phyloP scores from a whole-genome alignment of 2,329 filamentous ascomycete genomes.

The Fusarium sp. region DNA sequence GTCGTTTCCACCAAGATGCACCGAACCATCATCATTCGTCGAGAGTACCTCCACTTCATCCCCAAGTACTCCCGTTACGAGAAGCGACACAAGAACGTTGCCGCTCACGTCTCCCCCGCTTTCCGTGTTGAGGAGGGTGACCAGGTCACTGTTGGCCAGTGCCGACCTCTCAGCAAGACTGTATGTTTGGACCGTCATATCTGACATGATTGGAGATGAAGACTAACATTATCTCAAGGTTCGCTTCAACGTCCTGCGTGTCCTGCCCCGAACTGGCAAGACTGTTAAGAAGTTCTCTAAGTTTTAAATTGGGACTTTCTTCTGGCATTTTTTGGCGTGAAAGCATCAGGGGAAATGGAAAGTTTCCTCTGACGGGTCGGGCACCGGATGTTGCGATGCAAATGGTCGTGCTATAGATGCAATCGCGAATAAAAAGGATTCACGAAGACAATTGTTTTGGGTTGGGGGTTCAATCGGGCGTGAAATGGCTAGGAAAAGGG shows the following conservation, averaged over 20 bases:
- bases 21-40: constrained; percentile 98
- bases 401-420: constrained; percentile 62
- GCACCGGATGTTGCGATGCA: constrained; percentile 59
- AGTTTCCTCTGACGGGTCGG: constrained; percentile 57
- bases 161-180: constrained; percentile 99
- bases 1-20: constrained; percentile 99
- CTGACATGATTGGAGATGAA: neutral
- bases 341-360: constrained; percentile 58
- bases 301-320: constrained; percentile 79
- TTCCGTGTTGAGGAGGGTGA: constrained; percentile 99
- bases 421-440: constrained; percentile 60
- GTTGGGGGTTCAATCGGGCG: constrained; percentile 49
- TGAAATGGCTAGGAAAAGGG: constrained; percentile 49
- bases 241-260: constrained; percentile 99
- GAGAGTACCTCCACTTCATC: constrained; percentile 99
- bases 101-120: constrained; percentile 97
- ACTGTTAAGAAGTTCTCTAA: constrained; percentile 97
- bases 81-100: constrained; percentile 99
- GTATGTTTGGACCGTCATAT: constrained; percentile 70
- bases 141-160: constrained; percentile 99
- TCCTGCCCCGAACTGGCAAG: constrained; percentile 97
- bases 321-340: constrained; percentile 71
- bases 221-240: constrained; percentile 68
- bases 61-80: constrained; percentile 99
- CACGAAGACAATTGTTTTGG: constrained; percentile 55